These are phyloP conservation scores for Globisporangium barbulae DNA, from an alignment of 352 stramenopile genomes.

Conservation along the genomic window DNA sequence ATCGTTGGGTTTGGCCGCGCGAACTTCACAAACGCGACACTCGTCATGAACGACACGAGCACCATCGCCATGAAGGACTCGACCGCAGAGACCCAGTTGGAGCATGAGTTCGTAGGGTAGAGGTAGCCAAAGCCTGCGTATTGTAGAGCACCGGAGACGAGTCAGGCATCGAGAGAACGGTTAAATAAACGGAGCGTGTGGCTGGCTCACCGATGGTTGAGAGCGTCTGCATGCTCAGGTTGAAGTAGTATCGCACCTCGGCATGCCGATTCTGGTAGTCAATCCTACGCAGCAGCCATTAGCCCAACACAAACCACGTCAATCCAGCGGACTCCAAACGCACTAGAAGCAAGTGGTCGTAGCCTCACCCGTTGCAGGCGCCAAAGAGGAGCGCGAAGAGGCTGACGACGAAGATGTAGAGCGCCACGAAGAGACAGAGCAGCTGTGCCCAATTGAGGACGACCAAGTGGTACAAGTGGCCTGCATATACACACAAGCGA, in stretches of 20 bases:
- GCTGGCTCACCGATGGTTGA: constrained; percentile 39
- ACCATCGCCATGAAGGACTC: constrained; percentile 62
- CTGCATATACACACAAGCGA: constrained; percentile 13
- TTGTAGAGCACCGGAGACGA: background rate
- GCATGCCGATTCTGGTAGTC: constrained; percentile 10
- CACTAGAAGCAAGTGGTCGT: background rate
- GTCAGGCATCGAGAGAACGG: background rate
- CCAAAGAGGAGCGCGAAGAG: constrained; percentile 49
- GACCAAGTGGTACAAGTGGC: constrained; percentile 48
- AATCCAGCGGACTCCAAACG: background rate
- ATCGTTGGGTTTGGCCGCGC: constrained; percentile 44
- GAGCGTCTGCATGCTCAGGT: constrained; percentile 59
- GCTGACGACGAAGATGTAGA: constrained; percentile 43
- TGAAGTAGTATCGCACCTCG: constrained; percentile 46
- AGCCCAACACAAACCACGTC: background rate
- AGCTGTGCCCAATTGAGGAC: constrained; percentile 41
- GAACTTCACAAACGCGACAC: constrained; percentile 65
- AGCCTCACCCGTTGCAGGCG: constrained; percentile 34
- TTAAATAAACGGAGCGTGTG: background rate
- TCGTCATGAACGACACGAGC: constrained; percentile 52
- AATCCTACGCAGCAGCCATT: background rate
- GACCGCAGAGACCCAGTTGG: constrained; percentile 45
- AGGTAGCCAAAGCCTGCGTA: constrained; percentile 42
- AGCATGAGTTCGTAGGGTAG: constrained; percentile 42
- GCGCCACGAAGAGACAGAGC: constrained; percentile 40